Percentiles rank a stretch among this genome's conserved stretches.
Evolutionary conservation across 2,329 filamentous ascomycete genomes (phyloP).

Genomic region (Hypocreales sp.): DNA sequence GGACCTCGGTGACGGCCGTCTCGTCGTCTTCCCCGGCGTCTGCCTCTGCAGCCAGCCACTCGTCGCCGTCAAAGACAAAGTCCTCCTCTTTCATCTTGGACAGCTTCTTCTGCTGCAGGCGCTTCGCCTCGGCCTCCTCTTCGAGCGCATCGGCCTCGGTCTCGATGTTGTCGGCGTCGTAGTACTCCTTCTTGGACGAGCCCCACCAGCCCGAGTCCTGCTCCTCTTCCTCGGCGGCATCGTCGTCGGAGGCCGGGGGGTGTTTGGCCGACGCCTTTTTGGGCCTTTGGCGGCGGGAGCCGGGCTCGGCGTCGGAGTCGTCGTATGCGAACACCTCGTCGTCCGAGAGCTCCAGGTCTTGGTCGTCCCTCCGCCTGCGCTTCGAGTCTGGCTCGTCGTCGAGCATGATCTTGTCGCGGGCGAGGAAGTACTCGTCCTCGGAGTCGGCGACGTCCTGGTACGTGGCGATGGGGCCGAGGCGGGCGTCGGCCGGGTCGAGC

Average conservation of each 20-base stretch:
- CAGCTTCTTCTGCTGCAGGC: conserved; percentile 81
- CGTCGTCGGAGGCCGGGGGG: conserved; percentile 26
- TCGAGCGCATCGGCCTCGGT: conserved; percentile 60
- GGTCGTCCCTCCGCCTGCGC: conserved; percentile 56
- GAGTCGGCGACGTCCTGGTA: conserved; percentile 84
- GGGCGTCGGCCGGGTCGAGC: conserved; percentile 40
- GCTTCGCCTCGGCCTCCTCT: conserved; percentile 80
- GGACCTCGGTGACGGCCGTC: conserved; percentile 61
- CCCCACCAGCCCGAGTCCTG: conserved; percentile 69
- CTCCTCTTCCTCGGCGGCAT: conserved; percentile 30
- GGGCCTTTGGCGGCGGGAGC: conserved; percentile 14
- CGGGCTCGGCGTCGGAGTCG: conserved; percentile 29
- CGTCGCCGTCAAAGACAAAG: conserved; percentile 81
- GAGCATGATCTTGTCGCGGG: conserved; percentile 72
- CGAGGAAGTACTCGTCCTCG: conserved; percentile 83
- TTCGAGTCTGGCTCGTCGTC: conserved; percentile 71
- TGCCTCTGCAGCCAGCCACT: conserved; percentile 54
- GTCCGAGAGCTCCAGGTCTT: conserved; percentile 48
- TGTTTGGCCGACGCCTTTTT: conserved; percentile 16
- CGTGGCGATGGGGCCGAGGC: conserved; percentile 43
- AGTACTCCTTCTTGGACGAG: conserved; percentile 77
- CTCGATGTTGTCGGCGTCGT: conserved; percentile 64
- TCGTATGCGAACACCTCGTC: conserved; percentile 42
- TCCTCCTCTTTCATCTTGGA: conserved; percentile 81
- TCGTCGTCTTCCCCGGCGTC: conserved; percentile 35